Conservation (phyloP, 2,329 filamentous ascomycete genomes). For the Epichloe brachyelytri region DNA sequence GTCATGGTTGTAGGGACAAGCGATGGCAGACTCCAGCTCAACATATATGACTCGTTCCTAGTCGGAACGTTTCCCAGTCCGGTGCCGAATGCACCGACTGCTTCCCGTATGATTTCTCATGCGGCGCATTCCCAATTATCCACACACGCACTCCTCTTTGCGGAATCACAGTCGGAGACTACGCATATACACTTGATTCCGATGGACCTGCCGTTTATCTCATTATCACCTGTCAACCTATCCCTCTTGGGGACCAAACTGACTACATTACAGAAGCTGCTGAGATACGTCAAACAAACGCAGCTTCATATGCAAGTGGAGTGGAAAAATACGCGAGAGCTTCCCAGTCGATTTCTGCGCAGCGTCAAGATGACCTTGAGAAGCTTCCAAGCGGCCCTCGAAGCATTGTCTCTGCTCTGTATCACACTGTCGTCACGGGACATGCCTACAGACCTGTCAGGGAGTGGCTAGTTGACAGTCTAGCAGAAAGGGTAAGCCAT, state of each 20-base stretch:
- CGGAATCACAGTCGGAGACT: conserved; percentile 20
- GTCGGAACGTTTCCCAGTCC: conserved; percentile 53
- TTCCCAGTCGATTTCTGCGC: conserved; percentile 65
- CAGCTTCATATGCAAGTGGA: conserved; percentile 68
- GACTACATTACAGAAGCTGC: conserved; percentile 72
- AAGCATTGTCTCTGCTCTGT: conserved; percentile 61
- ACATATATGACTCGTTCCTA: conserved; percentile 75
- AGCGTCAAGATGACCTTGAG: conserved; percentile 65
- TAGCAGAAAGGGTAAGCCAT: conserved; percentile 58
- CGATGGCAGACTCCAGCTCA: conserved; percentile 60
- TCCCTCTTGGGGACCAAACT: conserved; percentile 77
- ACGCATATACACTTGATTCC: conserved; percentile 46
- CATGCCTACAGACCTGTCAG: conserved; percentile 62
- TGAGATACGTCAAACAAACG: conserved; percentile 74
- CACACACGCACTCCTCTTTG: conserved; percentile 61
- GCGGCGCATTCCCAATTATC: conserved; percentile 60
- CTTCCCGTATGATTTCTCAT: conserved; percentile 39
- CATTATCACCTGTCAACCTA: conserved; percentile 64
- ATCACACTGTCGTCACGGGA: conserved; percentile 74
- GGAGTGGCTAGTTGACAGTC: conserved; percentile 79
- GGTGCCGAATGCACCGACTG: conserved; percentile 14
- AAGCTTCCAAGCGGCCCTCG: conserved; percentile 42
- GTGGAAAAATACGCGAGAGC: conserved; percentile 69
- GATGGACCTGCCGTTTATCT: conserved; percentile 73
- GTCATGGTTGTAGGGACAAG: conserved; percentile 63